Evolutionary conservation across 129 eudicot species (phyloP), one percentile per base, ranked within the genome.

Genomic region (Solidago caesia): DNA sequence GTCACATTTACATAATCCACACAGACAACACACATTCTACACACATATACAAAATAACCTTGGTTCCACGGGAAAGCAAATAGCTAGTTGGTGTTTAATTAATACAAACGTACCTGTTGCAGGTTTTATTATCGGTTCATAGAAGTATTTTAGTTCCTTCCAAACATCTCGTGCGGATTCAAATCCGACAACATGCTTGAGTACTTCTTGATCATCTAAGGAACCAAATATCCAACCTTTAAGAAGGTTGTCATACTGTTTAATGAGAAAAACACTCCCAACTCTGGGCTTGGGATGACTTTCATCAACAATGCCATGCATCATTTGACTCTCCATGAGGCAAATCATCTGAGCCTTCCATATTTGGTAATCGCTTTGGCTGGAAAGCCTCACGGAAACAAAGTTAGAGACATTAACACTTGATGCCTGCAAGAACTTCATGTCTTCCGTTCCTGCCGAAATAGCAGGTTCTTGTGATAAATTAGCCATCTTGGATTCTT

Each of bases 161-260:
- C 78, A 74, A 74, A 63, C 49, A 1, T 27, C 70, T 63, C 5
- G 8, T 2, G 70, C 71, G 0, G 71, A 74, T 2, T 5, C 33
- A 14, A 8, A 10, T 59, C 47, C n/a, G 2, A 74, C 51, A 5
- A 74, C 63, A 39, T n/a, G 6, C 0, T 2, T 25, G n/a, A 74
- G 78, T 47, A 74, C 71, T 0, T 64, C 48, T 29, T n/a, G n/a
- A n/a, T 74, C 70, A 21, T 16, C 29, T 25, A 74, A 44, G 0
- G 71, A 33, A 33, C 70, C 78, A 4, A 27, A 63, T 8, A 74
- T 74, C 78, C 78, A 74, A 74, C 78, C 71, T 74, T 62, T 67
- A 26, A 75, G 79, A 75, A 75, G 72, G 14, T 21, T 72, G 42
- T 74, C 43, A 8, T 74, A 48, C 25, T 59, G 49, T 7, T 12